Conservation (phyloP, 345 rosid species). For the Citrus inodora region DNA sequence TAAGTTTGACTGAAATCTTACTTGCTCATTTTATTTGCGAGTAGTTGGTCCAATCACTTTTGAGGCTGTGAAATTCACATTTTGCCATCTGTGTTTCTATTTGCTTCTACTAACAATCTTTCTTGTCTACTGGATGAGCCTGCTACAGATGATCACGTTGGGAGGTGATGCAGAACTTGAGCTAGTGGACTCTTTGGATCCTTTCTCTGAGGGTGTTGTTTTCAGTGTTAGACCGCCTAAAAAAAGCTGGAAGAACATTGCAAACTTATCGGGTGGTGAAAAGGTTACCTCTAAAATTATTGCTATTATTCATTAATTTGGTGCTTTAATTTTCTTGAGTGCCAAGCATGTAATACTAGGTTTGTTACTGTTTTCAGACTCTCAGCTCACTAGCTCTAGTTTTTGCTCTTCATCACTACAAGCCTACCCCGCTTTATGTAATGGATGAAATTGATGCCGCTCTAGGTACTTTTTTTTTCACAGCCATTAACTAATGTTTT, state of each 20-base stretch:
- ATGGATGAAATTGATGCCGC: constrained; percentile 99
- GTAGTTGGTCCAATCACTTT: neutral
- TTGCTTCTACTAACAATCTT: neutral
- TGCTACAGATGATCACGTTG: constrained; percentile 84
- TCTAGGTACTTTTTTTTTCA: constrained; percentile 51
- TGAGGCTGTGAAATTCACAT: neutral
- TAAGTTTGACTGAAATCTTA: neutral
- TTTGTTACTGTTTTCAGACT: constrained; percentile 49
- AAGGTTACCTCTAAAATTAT: constrained; percentile 43
- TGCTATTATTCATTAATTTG: neutral
- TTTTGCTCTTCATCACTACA: constrained; percentile 98
- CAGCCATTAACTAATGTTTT: neutral
- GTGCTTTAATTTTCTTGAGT: neutral
- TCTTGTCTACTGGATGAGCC: constrained; percentile 2
- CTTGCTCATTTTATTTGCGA: neutral
- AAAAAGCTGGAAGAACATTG: constrained; percentile 98
- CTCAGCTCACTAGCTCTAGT: constrained; percentile 96
- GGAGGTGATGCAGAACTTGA: constrained; percentile 99
- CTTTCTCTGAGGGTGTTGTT: constrained; percentile 97
- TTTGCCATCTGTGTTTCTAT: neutral
- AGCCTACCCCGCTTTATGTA: constrained; percentile 97
- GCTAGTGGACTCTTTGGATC: constrained; percentile 94
- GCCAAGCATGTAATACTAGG: neutral
- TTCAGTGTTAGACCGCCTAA: constrained; percentile 98
- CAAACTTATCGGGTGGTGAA: constrained; percentile 96